Evolutionary conservation across 1,139 yeast species (phyloP), one percentile per base, ranked within the genome.

Genomic region (Debaryomycetaceae sp.): DNA sequence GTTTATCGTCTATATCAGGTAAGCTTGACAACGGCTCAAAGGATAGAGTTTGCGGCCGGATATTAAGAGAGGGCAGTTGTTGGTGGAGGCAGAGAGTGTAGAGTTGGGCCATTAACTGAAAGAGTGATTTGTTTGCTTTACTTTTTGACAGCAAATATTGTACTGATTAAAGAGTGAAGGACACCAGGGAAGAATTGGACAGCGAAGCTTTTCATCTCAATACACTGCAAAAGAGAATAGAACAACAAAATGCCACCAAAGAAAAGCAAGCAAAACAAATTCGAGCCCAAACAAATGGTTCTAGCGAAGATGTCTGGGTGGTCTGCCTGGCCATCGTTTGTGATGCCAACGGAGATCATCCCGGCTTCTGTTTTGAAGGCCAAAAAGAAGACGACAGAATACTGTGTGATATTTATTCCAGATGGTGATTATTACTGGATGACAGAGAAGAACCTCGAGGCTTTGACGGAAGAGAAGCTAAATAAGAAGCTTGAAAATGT

Each of bases 401-500:
- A 58, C 51, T 74, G 79, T 53, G 79, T 74, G 24, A 72, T 73
- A 34, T 74, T 73, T 55, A 72, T 74, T 39, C 78, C 78, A 6
- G 78, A 73, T 52, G 78, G 78, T 13, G 77, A 74, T 50, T 74
- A 62, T 56, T 68, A 70, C 54, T 74, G 79, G 79, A 65, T 71
- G 66, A 66, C 60, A 38, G 76, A 70, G 36, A 70, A 72, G 53
- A 61, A 62, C 36, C 55, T 74, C 39, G 74, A 68, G 46, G 54
- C 55, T 6, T 59, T 72, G 45, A 57, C 71, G 6, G 51, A 49
- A 13, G 68, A 63, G 6, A 65, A 63, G 47, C 52, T 71, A 40
- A 58, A 56, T 11, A 51, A 62, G 33, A 60, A 52, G 36, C 52
- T 70, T 30, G 59, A 58, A 41, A 68, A 69, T 49, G 56, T 69